These are phyloP conservation scores for Murraya paniculata DNA, from an alignment of 345 rosid species.

Conservation along the genomic window DNA sequence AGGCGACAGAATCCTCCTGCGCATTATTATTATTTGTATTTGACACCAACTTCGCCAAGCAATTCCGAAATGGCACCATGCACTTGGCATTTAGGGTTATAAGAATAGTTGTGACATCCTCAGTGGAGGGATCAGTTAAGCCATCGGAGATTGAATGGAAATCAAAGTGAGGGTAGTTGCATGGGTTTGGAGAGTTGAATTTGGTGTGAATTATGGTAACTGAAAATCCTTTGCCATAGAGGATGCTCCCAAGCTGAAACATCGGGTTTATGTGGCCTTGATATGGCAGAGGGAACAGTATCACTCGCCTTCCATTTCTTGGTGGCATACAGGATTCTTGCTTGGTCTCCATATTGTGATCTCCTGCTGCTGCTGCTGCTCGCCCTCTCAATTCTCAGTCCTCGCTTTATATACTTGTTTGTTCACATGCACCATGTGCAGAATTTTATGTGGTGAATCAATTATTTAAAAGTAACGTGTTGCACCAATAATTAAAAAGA, in stretches of 20 bases:
- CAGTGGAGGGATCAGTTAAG: not conserved
- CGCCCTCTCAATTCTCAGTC: not conserved
- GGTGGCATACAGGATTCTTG: conserved; percentile 12
- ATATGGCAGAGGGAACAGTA: conserved; percentile 52
- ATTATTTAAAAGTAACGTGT: too few relatives aligned
- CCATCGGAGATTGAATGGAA: conserved; percentile 36
- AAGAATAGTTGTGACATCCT: conserved; percentile 21
- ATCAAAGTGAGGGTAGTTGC: conserved; percentile 40
- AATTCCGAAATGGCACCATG: conserved; percentile 27
- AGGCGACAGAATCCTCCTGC: conserved; percentile 25
- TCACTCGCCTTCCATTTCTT: conserved; percentile 23
- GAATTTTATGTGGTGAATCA: too few relatives aligned
- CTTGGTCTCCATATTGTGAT: not conserved
- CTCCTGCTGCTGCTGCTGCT: not conserved
- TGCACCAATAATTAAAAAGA: not conserved
- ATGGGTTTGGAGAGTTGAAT: conserved; percentile 9
- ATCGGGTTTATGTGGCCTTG: conserved; percentile 60
- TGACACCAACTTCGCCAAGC: conserved; percentile 31
- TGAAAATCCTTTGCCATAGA: conserved; percentile 23
- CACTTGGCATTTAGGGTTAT: conserved; percentile 27
- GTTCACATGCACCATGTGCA: not conserved
- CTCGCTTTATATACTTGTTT: not conserved
- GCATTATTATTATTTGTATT: too few relatives aligned
- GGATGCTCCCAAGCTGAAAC: conserved; percentile 53
- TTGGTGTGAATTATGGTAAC: not conserved